These are phyloP conservation scores for Suhomyces bokatorum DNA, from an alignment of 1,139 yeast genomes.

Conservation along the genomic window DNA sequence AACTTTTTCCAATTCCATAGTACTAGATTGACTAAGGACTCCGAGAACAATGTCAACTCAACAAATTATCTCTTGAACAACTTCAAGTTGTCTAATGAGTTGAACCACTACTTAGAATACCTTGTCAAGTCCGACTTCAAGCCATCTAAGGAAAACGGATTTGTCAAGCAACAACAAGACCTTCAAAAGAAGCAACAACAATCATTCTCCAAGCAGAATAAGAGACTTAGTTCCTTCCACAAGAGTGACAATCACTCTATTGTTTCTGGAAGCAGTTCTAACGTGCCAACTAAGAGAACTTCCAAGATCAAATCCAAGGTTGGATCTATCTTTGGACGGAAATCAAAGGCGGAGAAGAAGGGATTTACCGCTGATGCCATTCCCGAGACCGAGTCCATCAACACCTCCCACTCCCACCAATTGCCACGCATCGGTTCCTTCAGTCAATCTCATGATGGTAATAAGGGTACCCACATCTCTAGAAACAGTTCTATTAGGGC, in stretches of 20 bases:
- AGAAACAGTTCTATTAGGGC: conserved; percentile 15
- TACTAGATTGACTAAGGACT: conserved; percentile 45
- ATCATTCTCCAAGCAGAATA: conserved; percentile 10
- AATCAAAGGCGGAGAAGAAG: conserved; percentile 33
- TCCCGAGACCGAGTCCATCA: conserved; percentile 37
- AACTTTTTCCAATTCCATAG: conserved; percentile 66
- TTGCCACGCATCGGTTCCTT: conserved; percentile 11
- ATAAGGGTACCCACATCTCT: conserved; percentile 7
- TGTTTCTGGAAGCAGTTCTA: conserved; percentile 10
- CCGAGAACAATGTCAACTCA: conserved; percentile 61
- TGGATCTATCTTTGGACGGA: conserved; percentile 80
- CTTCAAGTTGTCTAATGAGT: conserved; percentile 41
- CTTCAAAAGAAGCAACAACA: conserved; percentile 14
- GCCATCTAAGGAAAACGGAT: conserved; percentile 18
- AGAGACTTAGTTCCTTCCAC: conserved; percentile 16
- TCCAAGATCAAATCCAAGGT: conserved; percentile 69
- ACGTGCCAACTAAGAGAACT: conserved; percentile 19
- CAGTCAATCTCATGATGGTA: conserved; percentile 6
- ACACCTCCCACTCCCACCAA: conserved; percentile 20
- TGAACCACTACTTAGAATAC: conserved; percentile 39
- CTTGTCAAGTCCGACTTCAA: conserved; percentile 30
- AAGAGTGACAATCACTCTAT: conserved; percentile 16
- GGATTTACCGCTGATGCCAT: conserved; percentile 24
- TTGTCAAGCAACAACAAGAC: conserved; percentile 17
- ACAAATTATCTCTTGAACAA: conserved; percentile 60